phyloP scores from a whole-genome alignment of 2,329 filamentous ascomycete genomes.

The Ceratocystiopsis sp. region DNA sequence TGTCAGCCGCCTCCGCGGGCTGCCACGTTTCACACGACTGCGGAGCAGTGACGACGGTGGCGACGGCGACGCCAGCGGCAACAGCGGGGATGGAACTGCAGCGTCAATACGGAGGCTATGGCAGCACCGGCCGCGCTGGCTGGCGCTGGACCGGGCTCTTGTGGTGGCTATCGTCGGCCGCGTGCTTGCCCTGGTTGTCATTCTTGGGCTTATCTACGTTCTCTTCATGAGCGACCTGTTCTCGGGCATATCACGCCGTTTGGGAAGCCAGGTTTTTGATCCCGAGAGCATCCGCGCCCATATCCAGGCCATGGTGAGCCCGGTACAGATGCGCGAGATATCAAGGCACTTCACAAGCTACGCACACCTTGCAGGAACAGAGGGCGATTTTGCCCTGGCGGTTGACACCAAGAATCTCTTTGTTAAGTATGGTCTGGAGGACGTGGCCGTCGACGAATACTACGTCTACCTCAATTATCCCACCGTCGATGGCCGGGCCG shows the following conservation, averaged over 20 bases:
- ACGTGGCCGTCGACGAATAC: constrained; percentile 61
- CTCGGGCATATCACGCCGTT: constrained; percentile 41
- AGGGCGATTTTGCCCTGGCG: constrained; percentile 76
- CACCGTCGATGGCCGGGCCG: constrained; percentile 53
- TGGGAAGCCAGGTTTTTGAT: constrained; percentile 59
- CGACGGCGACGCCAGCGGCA: neutral
- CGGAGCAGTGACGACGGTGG: neutral
- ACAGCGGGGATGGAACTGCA: neutral
- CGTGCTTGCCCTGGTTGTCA: constrained; percentile 55
- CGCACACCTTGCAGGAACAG: constrained; percentile 84
- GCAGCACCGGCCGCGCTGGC: constrained; percentile 9
- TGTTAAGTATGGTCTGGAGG: constrained; percentile 52
- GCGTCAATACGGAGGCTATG: too few species aligned
- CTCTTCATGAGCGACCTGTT: constrained; percentile 79
- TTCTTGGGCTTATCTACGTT: constrained; percentile 64
- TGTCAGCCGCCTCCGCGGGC: constrained; percentile 2
- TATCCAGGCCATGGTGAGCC: constrained; percentile 57
- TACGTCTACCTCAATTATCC: constrained; percentile 90
- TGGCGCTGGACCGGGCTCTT: constrained; percentile 24
- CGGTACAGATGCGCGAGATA: constrained; percentile 51
- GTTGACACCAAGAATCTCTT: constrained; percentile 74
- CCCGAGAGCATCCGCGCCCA: constrained; percentile 65
- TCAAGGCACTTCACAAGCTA: constrained; percentile 64
- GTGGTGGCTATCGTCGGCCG: constrained; percentile 51
- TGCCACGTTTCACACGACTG: constrained; percentile 2